Evolutionary conservation across 257 asterid genomes (phyloP).

Genomic region (Gynochthodes officinalis): DNA sequence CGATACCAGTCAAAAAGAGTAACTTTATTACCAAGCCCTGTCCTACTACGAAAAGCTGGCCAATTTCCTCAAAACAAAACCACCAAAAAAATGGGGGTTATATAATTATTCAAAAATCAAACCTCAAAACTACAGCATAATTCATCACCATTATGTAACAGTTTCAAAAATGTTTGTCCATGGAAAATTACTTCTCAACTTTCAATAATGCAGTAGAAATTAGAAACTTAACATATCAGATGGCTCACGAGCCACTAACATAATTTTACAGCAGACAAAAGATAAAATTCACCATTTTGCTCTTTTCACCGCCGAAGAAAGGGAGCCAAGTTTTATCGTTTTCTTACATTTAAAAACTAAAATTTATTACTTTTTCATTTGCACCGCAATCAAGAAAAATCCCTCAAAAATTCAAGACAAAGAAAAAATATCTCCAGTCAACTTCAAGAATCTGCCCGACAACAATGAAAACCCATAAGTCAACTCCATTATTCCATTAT

Average conservation of each 20-base stretch:
- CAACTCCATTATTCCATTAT: not conserved
- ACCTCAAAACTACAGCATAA: not conserved
- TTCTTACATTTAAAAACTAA: not conserved
- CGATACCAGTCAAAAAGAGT: not conserved
- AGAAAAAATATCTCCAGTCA: conserved; percentile 1
- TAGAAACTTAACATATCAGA: not conserved
- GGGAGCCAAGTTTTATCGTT: not conserved
- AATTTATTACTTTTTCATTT: not conserved
- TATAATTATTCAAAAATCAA: not conserved
- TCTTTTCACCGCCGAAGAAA: not conserved
- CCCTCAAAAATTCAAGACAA: not conserved
- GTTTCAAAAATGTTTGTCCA: not conserved
- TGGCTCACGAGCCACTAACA: too few relatives aligned
- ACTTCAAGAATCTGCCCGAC: not conserved
- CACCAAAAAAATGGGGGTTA: not conserved
- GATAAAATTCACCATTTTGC: too few relatives aligned
- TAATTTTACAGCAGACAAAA: not conserved
- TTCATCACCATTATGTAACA: not conserved
- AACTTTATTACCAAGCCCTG: not conserved
- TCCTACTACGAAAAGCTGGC: not conserved
- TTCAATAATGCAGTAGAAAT: not conserved
- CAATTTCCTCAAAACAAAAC: not conserved
- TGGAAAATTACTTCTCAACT: not conserved
- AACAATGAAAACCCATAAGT: not conserved
- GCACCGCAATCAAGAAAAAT: not conserved